Conservation (phyloP, 129 eudicot genomes). For the Tanacetum coccineum region DNA sequence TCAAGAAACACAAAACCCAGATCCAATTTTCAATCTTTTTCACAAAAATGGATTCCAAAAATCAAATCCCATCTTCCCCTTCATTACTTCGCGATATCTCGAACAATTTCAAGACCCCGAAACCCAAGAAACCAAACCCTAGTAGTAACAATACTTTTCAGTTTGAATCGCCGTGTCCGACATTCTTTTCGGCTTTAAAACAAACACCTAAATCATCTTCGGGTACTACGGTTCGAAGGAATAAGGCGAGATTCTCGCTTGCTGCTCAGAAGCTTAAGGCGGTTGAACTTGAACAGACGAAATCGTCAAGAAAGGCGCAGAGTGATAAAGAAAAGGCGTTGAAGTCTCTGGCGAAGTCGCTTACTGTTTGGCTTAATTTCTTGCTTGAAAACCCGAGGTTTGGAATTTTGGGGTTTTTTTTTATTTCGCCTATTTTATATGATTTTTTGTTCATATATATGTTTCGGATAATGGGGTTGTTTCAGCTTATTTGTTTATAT, state of each 20-base stretch:
- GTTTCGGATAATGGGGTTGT: too few relatives aligned
- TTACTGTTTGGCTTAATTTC: slow-evolving; percentile 92
- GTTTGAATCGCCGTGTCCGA: slow-evolving; percentile 31
- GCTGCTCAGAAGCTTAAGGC: slow-evolving; percentile 55
- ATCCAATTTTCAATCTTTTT: background rate
- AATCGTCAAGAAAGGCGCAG: slow-evolving; percentile 66
- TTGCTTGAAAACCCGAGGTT: slow-evolving; percentile 69
- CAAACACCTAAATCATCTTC: slow-evolving; percentile 56
- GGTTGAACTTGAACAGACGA: slow-evolving; percentile 69
- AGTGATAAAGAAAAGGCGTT: slow-evolving; percentile 56
- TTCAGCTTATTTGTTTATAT: too few relatives aligned
- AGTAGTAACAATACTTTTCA: background rate
- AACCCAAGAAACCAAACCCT: slow-evolving; percentile 31
- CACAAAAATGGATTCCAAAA: slow-evolving; percentile 37
- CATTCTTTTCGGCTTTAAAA: slow-evolving; percentile 62
- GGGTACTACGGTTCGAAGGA: slow-evolving; percentile 21
- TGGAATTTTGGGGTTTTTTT: background rate
- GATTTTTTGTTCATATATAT: too few relatives aligned
- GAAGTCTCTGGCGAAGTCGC: slow-evolving; percentile 67
- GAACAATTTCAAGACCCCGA: slow-evolving; percentile 76
- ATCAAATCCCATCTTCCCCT: slow-evolving; percentile 43
- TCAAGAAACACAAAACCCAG: slow-evolving; percentile 16
- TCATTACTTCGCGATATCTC: slow-evolving; percentile 72
- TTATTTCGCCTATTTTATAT: background rate
- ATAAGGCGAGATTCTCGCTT: slow-evolving; percentile 22